Base-by-base conservation (phyloP, 2,329 filamentous ascomycete genomes). In the Aureobasidium sp. region DNA sequence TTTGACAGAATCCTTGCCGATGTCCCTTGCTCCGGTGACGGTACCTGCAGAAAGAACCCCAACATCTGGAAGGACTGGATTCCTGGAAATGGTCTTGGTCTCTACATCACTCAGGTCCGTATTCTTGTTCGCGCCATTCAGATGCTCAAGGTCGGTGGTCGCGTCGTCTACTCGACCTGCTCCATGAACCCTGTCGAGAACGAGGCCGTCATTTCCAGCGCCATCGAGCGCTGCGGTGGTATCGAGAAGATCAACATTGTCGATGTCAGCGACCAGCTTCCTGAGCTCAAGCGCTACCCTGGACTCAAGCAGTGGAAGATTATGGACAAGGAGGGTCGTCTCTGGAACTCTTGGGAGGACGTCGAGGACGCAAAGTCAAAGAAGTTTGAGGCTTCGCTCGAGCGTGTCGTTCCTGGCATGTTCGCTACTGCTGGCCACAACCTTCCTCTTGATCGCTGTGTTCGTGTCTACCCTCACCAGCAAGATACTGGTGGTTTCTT, bases 171-270 rank as follows among this genome's bases (percentile, higher is more conserved):
- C 78, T 97, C 93, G 3, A 99, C 94, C 22, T 99, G 94, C 82
- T 97, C 91, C 75, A 91, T 99, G 89, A 99, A 99, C 77, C 94
- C 94, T 0, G 86, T 97, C 31, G 94, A 99, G 79, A 96, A 99
- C 71, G 94, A 99, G 77, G 88, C 94, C 7, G 91, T 97, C 17
- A 80, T 99, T 64, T 86, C 90, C 0, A 87, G 88, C 29, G 94
- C 94, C 12, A 92, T 99, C 68, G 88, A 91, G 68, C 84, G 92
- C 62, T 97, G 92, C 70, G 94, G 94, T 65, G 94, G 94, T 3
- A 76, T 84, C 4, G 81, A 83, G 15, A 94, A 92, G 71, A 88
- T 99, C 55, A 84, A 88, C 66, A 87, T 99, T 48, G 75, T 97
- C 62, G 91, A 97, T 74, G 94, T 89, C 76, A 88, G 86, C 71